Base-by-base conservation (phyloP, 257 asterid species). In the Solanum ossicruentum region DNA sequence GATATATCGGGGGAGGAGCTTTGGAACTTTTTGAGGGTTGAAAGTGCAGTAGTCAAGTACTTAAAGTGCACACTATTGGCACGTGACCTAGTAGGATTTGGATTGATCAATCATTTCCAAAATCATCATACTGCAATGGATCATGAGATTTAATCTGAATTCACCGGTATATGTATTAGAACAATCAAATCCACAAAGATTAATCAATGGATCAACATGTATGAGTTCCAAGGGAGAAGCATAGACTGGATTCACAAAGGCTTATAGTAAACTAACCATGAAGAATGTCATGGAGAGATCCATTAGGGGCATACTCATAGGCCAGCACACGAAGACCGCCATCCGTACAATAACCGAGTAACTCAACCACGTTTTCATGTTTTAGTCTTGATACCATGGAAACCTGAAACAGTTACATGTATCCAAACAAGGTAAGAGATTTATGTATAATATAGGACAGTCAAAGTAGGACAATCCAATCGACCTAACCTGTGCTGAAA, bases 371-470 rank as follows among this genome's bases (percentile, higher is more conserved):
- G 83, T 93, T 88, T 63, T 92, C 97, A 85, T 93, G 92, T 86
- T 90, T 91, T 66, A 94, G 87, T 88, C 98, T 91, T 57, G 97
- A 94, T n/a, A 93, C 97, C 94, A 91, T 88, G 61, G 97, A 94
- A 56, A 94, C 92, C 98, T 94, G 91, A 39, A 81, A 86, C 11
- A n/a, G 82, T 81, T 51, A 75, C 54, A 63, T 67, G 49, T 16
- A 67, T 66, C 36, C 49, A 39, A 49, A 67, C 39, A 83, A 32
- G 49, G 63, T 77, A 26, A 77, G 63, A 26, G 60, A 21, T 52
- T 52, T 51, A 51, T 28, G 85, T 28, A 77, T 77, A 41, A 83
- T 17, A 66, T 26, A 71, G 36, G 61, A 32, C 51, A 17, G 41
- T 47, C 66, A 82, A 82, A 58, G 39, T n/a, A 58, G 21, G 45